phyloP scores from a whole-genome alignment of 208 protist species.

The Crithidia brevicula region DNA sequence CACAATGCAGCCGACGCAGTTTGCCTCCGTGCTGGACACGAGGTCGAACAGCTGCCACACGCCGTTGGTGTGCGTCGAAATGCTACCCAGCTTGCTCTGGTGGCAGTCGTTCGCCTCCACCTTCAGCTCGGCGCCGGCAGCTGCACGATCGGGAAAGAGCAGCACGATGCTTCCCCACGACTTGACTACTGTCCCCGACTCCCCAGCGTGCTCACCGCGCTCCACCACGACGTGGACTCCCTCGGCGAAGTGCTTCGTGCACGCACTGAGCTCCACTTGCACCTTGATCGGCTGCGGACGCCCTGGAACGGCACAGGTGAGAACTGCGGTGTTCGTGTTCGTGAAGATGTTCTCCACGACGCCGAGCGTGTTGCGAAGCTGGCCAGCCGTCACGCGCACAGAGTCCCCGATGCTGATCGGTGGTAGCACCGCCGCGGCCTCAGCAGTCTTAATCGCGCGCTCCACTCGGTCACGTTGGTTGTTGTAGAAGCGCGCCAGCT shows the following conservation, averaged over 20 bases:
- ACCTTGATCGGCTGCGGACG: constrained; percentile 62
- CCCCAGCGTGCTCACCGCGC: constrained; percentile 75
- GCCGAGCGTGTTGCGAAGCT: constrained; percentile 76
- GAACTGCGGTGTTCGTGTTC: constrained; percentile 67
- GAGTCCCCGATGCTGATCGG: constrained; percentile 67
- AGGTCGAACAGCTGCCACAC: constrained; percentile 85
- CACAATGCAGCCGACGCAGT: constrained; percentile 79
- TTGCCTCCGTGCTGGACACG: constrained; percentile 69
- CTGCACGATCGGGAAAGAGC: constrained; percentile 76
- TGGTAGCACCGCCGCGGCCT: constrained; percentile 27
- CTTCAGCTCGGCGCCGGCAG: constrained; percentile 61
- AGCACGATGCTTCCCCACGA: constrained; percentile 69
- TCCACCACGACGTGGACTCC: constrained; percentile 89
- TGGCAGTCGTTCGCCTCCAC: constrained; percentile 87
- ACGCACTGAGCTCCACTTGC: constrained; percentile 79
- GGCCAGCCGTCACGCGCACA: constrained; percentile 76
- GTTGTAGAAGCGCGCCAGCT: constrained; percentile 89
- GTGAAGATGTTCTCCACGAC: constrained; percentile 79
- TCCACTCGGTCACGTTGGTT: constrained; percentile 79
- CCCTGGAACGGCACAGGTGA: constrained; percentile 67
- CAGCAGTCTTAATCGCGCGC: constrained; percentile 50
- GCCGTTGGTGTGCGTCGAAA: constrained; percentile 67
- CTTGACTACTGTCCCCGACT: constrained; percentile 90
- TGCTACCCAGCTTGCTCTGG: constrained; percentile 79
- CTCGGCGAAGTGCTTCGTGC: constrained; percentile 82